These are phyloP conservation scores for Paraconiothyrium sp. DNA, from an alignment of 2,329 filamentous ascomycete species.

Conservation along the genomic window DNA sequence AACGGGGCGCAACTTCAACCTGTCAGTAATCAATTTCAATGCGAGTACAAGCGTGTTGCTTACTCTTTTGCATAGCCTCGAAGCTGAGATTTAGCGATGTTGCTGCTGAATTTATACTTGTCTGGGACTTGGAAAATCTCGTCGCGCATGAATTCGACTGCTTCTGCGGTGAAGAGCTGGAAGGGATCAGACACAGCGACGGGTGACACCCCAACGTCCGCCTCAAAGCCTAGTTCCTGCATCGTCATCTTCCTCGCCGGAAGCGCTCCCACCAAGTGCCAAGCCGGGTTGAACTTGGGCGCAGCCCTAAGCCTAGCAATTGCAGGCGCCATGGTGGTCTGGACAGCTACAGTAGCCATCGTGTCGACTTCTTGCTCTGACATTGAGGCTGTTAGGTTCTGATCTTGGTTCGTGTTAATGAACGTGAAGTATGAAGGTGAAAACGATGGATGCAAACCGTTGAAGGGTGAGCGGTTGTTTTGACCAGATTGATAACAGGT, in stretches of 20 bases:
- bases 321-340: background rate
- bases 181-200: slow-evolving; percentile 73
- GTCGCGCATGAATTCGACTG: slow-evolving; percentile 68
- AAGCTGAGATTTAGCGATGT: slow-evolving; percentile 65
- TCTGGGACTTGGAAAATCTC: slow-evolving; percentile 70
- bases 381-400: slow-evolving; percentile 1
- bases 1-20: slow-evolving; percentile 67
- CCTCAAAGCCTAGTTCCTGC: slow-evolving; percentile 67
- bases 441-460: background rate
- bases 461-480: background rate
- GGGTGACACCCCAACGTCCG: slow-evolving; percentile 67
- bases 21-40: background rate
- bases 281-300: slow-evolving; percentile 62
- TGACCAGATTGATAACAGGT: background rate
- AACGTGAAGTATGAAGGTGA: background rate
- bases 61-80: slow-evolving; percentile 67
- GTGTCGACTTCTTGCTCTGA: background rate
- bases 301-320: slow-evolving; percentile 4
- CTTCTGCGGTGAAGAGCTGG: slow-evolving; percentile 68
- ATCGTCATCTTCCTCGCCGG: slow-evolving; percentile 66
- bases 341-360: slow-evolving; percentile 8
- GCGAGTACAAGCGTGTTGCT: slow-evolving; percentile 32
- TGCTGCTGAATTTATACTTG: slow-evolving; percentile 67
- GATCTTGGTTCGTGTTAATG: background rate
- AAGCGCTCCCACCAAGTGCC: slow-evolving; percentile 64